Conservation (phyloP, 345 rosid genomes). For the Streptanthus diversifolius region DNA sequence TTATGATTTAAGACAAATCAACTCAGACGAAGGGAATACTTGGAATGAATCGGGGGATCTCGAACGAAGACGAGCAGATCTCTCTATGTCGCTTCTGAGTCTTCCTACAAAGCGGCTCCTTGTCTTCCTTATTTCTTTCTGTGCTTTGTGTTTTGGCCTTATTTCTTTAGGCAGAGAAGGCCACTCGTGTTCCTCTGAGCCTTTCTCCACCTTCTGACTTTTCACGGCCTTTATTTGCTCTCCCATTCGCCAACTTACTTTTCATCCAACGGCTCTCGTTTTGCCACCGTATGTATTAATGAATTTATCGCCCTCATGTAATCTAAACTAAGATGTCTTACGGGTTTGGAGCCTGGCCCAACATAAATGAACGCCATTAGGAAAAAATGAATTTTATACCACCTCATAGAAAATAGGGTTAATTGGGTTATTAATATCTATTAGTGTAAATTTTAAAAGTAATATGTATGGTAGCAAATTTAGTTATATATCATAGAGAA, state of each 20-base stretch:
- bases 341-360: too few species aligned
- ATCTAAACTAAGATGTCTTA: too few species aligned
- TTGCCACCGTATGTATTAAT: background rate
- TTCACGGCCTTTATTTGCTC: background rate
- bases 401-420: too few species aligned
- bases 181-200: conserved; percentile 28
- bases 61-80: conserved; percentile 6
- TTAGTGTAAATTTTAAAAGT: too few species aligned
- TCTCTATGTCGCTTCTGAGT: background rate
- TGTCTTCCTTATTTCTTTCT: conserved; percentile 7
- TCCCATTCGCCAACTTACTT: background rate
- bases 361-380: too few species aligned
- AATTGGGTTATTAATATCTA: too few species aligned
- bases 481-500: too few species aligned
- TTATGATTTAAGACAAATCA: background rate
- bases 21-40: conserved; percentile 1
- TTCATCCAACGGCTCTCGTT: conserved; percentile 13
- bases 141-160: too few species aligned
- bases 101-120: background rate
- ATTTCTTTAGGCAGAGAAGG: conserved; percentile 6
- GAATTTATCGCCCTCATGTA: too few species aligned
- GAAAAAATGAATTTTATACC: too few species aligned
- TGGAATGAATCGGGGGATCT: conserved; percentile 17
- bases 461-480: too few species aligned
- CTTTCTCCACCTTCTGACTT: conserved; percentile 4